phyloP scores from a whole-genome alignment of 2,329 filamentous ascomycete species.

The Colletotrichum neosansevieriae region DNA sequence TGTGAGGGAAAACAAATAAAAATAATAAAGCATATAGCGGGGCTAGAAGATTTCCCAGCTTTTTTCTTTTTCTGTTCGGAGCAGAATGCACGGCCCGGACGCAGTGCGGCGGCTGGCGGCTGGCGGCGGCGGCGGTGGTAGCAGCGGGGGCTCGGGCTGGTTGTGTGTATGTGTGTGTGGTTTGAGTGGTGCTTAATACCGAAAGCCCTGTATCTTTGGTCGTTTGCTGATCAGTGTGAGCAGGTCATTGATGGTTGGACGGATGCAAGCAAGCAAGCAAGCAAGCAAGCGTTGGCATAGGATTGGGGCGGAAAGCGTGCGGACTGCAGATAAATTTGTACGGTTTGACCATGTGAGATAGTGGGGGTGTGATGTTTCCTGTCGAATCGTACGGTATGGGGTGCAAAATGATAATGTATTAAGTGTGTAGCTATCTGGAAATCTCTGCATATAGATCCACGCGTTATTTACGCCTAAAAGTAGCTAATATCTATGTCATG shows the following conservation, averaged over 20 bases:
- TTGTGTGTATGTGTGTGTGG: background rate
- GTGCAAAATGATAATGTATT: too few relatives aligned
- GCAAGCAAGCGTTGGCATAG: background rate
- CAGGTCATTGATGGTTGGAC: background rate
- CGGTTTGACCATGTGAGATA: conserved; percentile 29
- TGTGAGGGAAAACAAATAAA: background rate
- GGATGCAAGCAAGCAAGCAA: background rate
- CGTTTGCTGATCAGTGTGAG: conserved; percentile 5
- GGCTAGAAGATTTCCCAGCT: conserved; percentile 13
- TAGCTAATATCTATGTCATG: too few relatives aligned
- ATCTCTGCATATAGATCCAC: too few relatives aligned
- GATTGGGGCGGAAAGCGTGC: conserved; percentile 19
- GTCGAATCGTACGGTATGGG: too few relatives aligned
- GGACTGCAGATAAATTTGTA: conserved; percentile 18
- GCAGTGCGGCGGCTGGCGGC: background rate
- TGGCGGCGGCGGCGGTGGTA: background rate
- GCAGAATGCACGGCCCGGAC: conserved; percentile 20
- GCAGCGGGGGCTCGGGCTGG: too few relatives aligned
- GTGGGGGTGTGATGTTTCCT: conserved; percentile 21
- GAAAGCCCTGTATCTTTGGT: background rate
- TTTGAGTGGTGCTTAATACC: conserved; percentile 5
- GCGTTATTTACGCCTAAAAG: too few relatives aligned
- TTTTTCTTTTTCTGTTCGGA: conserved; percentile 11
- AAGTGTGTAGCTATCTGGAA: too few relatives aligned
- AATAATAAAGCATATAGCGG: conserved; percentile 32